phyloP scores from a whole-genome alignment of 1,284 basidiomycete species.

The Pseudomicrostroma phylloplanum region DNA sequence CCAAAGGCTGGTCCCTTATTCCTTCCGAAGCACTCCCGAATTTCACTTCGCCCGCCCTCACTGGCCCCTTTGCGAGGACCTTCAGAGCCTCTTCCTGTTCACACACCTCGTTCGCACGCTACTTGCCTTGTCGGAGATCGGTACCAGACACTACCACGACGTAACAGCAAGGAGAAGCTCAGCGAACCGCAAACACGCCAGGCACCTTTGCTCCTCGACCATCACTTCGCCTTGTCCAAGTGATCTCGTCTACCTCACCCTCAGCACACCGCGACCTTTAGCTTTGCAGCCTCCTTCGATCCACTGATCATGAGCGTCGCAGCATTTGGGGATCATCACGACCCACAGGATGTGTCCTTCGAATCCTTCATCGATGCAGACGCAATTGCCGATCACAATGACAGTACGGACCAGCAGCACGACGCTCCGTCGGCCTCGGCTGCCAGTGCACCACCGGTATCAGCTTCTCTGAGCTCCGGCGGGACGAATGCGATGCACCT shows the following conservation, averaged over 20 bases:
- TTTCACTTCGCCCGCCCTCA: too few relatives aligned
- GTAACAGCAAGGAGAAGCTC: background rate
- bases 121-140: too few relatives aligned
- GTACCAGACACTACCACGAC: too few relatives aligned
- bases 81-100: too few relatives aligned
- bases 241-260: too few relatives aligned
- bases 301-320: conserved; percentile 4
- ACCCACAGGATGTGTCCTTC: background rate
- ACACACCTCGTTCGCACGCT: too few relatives aligned
- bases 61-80: too few relatives aligned
- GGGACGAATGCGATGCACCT: background rate
- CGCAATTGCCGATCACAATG: background rate
- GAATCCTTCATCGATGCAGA: conserved; percentile 8
- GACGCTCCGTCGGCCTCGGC: background rate
- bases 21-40: too few relatives aligned
- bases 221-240: background rate
- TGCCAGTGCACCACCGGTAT: background rate
- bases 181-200: background rate
- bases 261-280: too few relatives aligned
- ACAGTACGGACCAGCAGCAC: background rate
- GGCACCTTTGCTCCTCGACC: background rate
- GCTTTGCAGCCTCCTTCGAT: background rate
- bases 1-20: too few relatives aligned
- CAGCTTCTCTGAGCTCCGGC: background rate
- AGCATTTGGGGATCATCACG: background rate